Evolutionary conservation across 2,329 filamentous ascomycete species (phyloP).

Genomic region (Botrytis aclada): DNA sequence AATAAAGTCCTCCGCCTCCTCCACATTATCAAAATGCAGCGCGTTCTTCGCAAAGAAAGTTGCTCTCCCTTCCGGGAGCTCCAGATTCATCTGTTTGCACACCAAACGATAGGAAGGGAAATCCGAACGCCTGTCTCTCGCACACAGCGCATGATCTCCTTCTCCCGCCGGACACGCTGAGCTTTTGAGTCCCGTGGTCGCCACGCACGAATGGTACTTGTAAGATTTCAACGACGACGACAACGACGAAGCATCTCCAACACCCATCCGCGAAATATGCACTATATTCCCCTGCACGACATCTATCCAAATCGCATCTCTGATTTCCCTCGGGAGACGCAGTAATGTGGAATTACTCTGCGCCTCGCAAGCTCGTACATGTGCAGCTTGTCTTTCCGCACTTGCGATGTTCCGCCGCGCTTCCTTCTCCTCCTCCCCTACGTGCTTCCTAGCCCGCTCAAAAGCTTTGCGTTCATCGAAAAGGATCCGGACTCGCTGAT

Average conservation of each 20-base stretch:
- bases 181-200: neutral
- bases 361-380: neutral
- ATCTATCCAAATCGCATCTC: conserved; percentile 26
- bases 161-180: conserved; percentile 22
- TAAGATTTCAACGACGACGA: neutral
- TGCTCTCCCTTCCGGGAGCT: conserved; percentile 18
- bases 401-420: neutral
- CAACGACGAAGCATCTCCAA: neutral
- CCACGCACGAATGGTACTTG: conserved; percentile 5
- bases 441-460: neutral
- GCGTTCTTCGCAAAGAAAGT: conserved; percentile 24
- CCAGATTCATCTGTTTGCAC: conserved; percentile 28
- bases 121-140: neutral
- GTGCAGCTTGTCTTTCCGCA: neutral
- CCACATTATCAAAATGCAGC: conserved; percentile 28
- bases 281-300: conserved; percentile 20
- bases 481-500: neutral
- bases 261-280: conserved; percentile 18
- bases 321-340: conserved; percentile 19
- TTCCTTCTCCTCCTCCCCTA: neutral
- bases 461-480: neutral
- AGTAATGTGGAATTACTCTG: conserved; percentile 11
- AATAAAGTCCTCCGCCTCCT: conserved; percentile 23
- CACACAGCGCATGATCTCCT: conserved; percentile 26
- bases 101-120: conserved; percentile 19